These are phyloP conservation scores for Diacronema lutheri DNA, from an alignment of 78 protist species.

Conservation along the genomic window DNA sequence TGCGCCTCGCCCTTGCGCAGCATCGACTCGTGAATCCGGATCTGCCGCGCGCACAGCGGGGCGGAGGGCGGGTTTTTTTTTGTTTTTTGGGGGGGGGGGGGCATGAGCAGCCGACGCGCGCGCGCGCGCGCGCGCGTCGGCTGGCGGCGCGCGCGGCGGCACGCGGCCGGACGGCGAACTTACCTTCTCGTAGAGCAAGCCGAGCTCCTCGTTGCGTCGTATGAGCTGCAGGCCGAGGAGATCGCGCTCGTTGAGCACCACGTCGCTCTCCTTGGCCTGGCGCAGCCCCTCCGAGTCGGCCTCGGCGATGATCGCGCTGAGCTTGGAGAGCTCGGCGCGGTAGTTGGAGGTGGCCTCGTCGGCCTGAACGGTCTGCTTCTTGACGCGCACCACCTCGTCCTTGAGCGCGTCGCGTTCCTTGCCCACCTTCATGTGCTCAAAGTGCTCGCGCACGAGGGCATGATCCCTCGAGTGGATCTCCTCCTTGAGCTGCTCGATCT, in stretches of 20 bases:
- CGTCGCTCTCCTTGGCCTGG: constrained; percentile 67
- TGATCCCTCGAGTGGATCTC: constrained; percentile 53
- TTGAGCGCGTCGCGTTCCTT: constrained; percentile 44
- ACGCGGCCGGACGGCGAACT: too few species aligned
- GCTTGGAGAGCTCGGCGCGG: constrained; percentile 66
- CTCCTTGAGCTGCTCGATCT: constrained; percentile 84
- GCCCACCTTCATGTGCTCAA: constrained; percentile 38
- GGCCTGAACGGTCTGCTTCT: background rate
- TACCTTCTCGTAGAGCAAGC: constrained; percentile 86
- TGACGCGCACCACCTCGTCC: constrained; percentile 21
- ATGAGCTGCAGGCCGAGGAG: constrained; percentile 82
- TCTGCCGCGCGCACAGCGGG: constrained; percentile 82
- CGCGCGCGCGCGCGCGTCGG: constrained; percentile 61
- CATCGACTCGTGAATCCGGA: constrained; percentile 73
- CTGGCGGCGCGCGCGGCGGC: too few species aligned
- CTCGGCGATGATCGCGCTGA: constrained; percentile 68
- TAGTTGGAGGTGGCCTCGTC: constrained; percentile 20
- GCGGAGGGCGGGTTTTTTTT: too few species aligned
- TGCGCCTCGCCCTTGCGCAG: constrained; percentile 83
- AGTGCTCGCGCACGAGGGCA: constrained; percentile 34
- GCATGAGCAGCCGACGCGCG: too few species aligned
- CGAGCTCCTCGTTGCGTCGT: constrained; percentile 89
- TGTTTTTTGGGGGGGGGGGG: too few species aligned
- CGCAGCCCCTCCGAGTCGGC: constrained; percentile 66
- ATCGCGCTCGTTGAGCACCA: constrained; percentile 80